A percentile compares a stretch with the other conserved stretches of the same genome.
Conservation (phyloP, 164 flowering plant genomes). For the Vitis rotundifolia region DNA sequence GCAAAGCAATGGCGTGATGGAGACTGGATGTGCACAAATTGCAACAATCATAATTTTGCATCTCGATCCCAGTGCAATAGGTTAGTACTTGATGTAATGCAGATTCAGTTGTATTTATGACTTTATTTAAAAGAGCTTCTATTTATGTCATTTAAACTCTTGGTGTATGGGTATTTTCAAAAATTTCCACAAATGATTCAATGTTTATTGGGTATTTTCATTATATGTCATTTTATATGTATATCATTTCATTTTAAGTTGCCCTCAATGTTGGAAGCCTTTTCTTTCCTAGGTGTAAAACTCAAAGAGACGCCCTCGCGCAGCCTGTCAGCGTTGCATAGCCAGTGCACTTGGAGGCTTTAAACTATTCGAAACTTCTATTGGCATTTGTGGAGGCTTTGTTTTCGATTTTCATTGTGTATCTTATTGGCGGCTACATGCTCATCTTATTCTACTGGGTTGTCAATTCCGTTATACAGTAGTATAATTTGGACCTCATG, state of each 20-base stretch:
- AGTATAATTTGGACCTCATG: too few species aligned
- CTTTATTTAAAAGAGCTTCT: too few species aligned
- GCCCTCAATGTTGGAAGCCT: not conserved
- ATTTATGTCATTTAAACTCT: too few species aligned
- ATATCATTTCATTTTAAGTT: not conserved
- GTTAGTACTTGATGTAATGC: constrained; percentile 30
- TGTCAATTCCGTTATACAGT: too few species aligned
- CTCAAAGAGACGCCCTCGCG: constrained; percentile 41
- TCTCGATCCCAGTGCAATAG: constrained; percentile 88
- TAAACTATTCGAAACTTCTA: constrained; percentile 5
- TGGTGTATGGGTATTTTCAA: too few species aligned
- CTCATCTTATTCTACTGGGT: not conserved
- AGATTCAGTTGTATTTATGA: too few species aligned
- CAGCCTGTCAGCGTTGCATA: constrained; percentile 52
- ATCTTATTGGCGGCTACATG: not conserved
- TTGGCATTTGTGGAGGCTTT: constrained; percentile 9
- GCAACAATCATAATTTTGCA: constrained; percentile 91
- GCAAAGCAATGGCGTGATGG: constrained; percentile 96
- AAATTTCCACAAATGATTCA: not conserved
- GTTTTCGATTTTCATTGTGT: not conserved
- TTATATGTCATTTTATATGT: not conserved
- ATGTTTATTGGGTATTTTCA: not conserved
- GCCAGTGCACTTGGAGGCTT: constrained; percentile 2
- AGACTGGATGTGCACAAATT: constrained; percentile 96
- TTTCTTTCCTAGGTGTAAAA: constrained; percentile 59